phyloP scores from a whole-genome alignment of 805 yeast species.

The Wickerhamomyces ciferrii region DNA sequence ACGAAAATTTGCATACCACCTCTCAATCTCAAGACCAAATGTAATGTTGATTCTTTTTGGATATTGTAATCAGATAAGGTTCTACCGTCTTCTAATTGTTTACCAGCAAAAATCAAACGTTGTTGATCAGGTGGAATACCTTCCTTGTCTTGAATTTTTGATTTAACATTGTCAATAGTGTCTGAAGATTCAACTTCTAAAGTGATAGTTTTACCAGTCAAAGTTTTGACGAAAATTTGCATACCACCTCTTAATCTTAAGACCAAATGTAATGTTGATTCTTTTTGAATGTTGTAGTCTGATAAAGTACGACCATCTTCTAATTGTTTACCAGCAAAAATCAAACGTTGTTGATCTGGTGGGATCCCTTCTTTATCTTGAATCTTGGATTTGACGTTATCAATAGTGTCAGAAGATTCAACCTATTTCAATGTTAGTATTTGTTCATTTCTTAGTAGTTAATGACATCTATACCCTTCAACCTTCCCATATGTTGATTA shows the following conservation, averaged over 20 bases:
- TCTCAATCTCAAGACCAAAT: conserved; percentile 79
- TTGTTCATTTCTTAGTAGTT: not conserved
- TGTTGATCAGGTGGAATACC: conserved; percentile 99
- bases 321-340: conserved; percentile 94
- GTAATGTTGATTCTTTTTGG: conserved; percentile 86
- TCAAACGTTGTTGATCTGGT: conserved; percentile 93
- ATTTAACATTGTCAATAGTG: conserved; percentile 89
- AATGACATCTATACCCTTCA: too few species aligned
- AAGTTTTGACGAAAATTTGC: conserved; percentile 96
- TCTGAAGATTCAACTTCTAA: conserved; percentile 93
- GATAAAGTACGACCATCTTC: conserved; percentile 95
- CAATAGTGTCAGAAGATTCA: conserved; percentile 93
- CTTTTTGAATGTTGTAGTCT: conserved; percentile 95
- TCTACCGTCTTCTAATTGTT: conserved; percentile 93
- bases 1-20: conserved; percentile 94
- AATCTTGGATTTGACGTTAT: conserved; percentile 91
- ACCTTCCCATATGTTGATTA: not conserved
- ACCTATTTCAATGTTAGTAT: conserved; percentile 48
- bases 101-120: conserved; percentile 91
- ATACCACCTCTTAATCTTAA: conserved; percentile 85
- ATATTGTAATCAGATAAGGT: conserved; percentile 91
- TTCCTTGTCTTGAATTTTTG: conserved; percentile 97
- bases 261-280: conserved; percentile 81
- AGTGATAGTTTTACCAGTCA: conserved; percentile 96
- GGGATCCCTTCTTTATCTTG: conserved; percentile 97